Conservation (phyloP, 345 rosid genomes). For the Syzygium grande region DNA sequence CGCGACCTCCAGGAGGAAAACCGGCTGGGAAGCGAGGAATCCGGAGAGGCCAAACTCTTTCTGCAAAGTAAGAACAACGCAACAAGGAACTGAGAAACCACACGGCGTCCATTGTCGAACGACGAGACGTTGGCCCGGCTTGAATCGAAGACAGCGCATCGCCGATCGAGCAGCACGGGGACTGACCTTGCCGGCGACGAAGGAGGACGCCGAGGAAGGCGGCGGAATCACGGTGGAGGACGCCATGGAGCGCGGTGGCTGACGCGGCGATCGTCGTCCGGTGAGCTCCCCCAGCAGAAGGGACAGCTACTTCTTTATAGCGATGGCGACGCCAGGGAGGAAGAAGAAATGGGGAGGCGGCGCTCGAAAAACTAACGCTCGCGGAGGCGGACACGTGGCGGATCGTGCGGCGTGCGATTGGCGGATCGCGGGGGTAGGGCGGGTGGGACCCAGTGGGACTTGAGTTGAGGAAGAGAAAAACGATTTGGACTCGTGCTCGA, state of each 20-base stretch:
- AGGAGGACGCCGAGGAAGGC: not conserved
- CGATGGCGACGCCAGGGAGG: not conserved
- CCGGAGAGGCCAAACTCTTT: constrained; percentile 43
- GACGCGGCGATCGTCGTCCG: not conserved
- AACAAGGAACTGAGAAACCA: no score
- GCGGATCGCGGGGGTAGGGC: no score
- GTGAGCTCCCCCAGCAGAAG: no score
- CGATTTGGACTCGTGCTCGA: not conserved
- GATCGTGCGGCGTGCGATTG: not conserved
- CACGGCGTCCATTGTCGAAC: no score
- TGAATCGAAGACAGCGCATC: not conserved
- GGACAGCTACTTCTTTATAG: not conserved
- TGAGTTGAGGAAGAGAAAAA: not conserved
- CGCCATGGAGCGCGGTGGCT: not conserved
- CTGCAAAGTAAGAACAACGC: constrained; percentile 4
- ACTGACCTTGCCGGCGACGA: not conserved
- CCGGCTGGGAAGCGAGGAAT: constrained; percentile 32
- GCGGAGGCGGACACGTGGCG: not conserved
- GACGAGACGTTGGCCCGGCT: no score
- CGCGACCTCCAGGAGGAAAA: constrained; percentile 38
- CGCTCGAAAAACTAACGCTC: not conserved
- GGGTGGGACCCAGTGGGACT: not conserved
- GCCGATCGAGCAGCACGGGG: not conserved
- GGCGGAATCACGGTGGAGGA: not conserved
- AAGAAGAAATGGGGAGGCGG: not conserved